Percentiles rank a stretch among this genome's conserved stretches.
These are phyloP conservation scores for Dovyalis caffra DNA, from an alignment of 345 rosid species.

Conservation along the genomic window DNA sequence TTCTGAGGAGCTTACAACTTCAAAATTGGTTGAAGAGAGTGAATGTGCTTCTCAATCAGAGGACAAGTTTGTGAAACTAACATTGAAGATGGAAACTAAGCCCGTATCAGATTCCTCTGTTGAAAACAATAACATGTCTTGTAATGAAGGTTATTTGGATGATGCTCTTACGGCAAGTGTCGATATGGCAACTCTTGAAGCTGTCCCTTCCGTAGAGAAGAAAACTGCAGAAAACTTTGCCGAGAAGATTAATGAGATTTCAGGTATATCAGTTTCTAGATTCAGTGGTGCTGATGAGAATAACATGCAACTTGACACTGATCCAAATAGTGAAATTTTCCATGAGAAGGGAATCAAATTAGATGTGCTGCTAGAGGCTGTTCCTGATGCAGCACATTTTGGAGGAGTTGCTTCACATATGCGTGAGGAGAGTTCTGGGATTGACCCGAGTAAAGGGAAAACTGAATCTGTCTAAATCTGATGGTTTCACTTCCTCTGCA, in stretches of 20 bases:
- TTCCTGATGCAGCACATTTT: conserved; percentile 6
- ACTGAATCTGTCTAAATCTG: conserved; percentile 1
- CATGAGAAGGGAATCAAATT: background rate
- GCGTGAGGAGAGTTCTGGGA: background rate
- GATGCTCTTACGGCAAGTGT: background rate
- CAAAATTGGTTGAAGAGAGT: conserved; percentile 3
- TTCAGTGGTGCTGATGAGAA: background rate
- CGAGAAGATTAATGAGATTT: background rate
- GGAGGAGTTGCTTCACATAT: background rate
- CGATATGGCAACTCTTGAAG: conserved; percentile 14
- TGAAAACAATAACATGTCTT: background rate
- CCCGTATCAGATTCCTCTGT: conserved; percentile 5
- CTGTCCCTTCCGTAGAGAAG: conserved; percentile 6
- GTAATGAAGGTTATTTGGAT: background rate
- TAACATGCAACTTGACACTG: conserved; percentile 5
- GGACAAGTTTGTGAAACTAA: background rate
- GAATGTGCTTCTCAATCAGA: background rate
- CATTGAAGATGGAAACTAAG: conserved; percentile 7
- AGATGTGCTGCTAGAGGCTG: background rate
- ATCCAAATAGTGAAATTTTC: conserved; percentile 10
- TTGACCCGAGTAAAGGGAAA: conserved; percentile 8
- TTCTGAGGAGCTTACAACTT: background rate
- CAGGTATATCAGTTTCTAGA: conserved; percentile 1
- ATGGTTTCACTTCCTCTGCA: background rate
- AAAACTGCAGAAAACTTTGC: conserved; percentile 2